Evolutionary conservation across 2,329 filamentous ascomycete species (phyloP), one percentile per base, ranked within the genome.

Genomic region (Neophaeococcomyces aloes): DNA sequence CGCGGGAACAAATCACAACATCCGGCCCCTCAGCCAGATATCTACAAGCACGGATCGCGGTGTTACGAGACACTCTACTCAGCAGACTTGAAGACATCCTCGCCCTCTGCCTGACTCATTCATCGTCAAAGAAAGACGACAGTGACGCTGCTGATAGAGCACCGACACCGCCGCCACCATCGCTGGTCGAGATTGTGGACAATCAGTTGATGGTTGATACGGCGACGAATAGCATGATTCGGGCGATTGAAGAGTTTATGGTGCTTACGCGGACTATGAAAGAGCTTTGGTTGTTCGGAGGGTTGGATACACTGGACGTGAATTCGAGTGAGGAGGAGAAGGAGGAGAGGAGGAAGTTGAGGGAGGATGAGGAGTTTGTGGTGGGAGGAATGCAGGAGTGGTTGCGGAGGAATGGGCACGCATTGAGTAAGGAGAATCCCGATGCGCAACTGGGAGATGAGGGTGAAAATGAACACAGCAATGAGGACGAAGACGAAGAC

Each of bases 201-300:
- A 71, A 73, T 49, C 70, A 74, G 14, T 71, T 79, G 25, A 69
- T 74, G 45, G 46, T 53, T 18, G 52, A 54, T 29, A 71, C 76
- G 5, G 74, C 79, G 54, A 75, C 72, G 3, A 69, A 73, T 8
- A 72, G 72, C 11, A 58, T 81, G 58, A 71, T 80, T 49, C 72
- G 74, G 45, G 71, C 75, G 1, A 72, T 74, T 11, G 78, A 83
- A 61, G 77, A 81, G 43, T 65, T 80, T 8, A 67, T 79, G 46
- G 69, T 70, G 10, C 59, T 82, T 11, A 78, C 75, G 19, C 71
- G 78, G 17, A 69, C 72, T 19, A 65, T 83, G 61, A 80, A 82
- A 56, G 78, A 82, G 56, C 66, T 76, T 17, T 82, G 79, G 79
- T 64, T 81, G 4, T 81, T 80, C 53, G 79, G 79, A 2, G 74